Base-by-base conservation (phyloP, 2,329 filamentous ascomycete species). In the Arthroderma sp. region DNA sequence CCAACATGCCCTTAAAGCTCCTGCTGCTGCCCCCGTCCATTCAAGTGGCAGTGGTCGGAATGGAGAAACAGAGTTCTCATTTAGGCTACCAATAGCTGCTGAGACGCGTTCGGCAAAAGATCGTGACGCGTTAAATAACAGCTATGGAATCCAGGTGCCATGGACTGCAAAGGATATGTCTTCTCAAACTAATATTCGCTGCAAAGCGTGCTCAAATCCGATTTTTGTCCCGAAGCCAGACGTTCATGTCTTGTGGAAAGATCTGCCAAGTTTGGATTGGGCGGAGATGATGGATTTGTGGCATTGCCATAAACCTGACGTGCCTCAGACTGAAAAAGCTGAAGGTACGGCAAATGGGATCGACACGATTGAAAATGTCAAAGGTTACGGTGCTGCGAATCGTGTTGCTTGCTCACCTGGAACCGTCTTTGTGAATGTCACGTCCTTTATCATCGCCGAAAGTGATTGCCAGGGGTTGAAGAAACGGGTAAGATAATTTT, bases 231-330 rank as follows among this genome's bases (percentile, higher is more conserved):
- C 53, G 27, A 38, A 39, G 9, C 36, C 36, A 10, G 30, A 31
- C 6, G 53, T 42, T 3, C 67, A 77, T 5, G 65, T 62, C 34
- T 62, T 66, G 33, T 98, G 91, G 89, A 94, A 89, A 64, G 87
- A 98, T 57, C 68, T 98, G 11, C 91, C 91, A 0, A 94, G 87
- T 57, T 87, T 94, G 55, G 89, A 94, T 57, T 98, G 91, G 91
- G 93, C 91, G 0, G 91, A 98, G 66, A 94, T 98, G 88, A 98
- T 98, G 91, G 93, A 98, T 62, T 94, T 98, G 54, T 98, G 91
- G 91, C 93, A 98, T 63, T 98, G 91, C 57, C 91, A 98, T 63
- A 96, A 96, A 63, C 91, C 93, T 1, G 68, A 74, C 49, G 54
- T 70, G 55, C 58, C n/a, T 60, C 68, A 41, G 55, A 55, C 5